Evolutionary conservation across 495 filamentous ascomycete species (phyloP).

Genomic region (Daldinia bambusicola): DNA sequence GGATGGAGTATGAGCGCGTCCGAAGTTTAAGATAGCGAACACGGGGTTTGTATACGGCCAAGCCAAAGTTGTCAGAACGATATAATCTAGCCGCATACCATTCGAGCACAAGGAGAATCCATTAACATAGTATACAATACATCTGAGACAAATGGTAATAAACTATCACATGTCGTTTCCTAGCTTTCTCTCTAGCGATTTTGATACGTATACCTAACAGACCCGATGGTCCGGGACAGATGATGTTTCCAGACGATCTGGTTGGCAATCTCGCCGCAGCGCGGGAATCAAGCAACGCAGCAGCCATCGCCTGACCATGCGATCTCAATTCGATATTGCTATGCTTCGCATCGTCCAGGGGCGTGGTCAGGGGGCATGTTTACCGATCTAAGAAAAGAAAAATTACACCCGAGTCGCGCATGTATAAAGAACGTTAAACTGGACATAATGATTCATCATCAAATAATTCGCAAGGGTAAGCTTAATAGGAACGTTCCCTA

Average conservation of each 20-base stretch:
- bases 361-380: conserved; percentile 6
- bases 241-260: not conserved
- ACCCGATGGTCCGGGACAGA: not conserved
- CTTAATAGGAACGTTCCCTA: not conserved
- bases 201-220: not conserved
- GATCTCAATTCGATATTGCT: not conserved
- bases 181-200: not conserved
- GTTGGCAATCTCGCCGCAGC: not conserved
- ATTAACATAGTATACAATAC: not conserved
- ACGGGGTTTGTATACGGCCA: not conserved
- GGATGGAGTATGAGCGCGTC: not conserved
- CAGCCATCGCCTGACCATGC: not conserved
- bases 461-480: not conserved
- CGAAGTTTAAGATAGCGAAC: not conserved
- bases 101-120: not conserved
- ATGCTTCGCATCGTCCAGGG: conserved; percentile 14
- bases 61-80: not conserved
- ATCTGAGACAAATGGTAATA: not conserved
- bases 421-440: conserved; percentile 1
- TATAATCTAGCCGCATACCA: not conserved
- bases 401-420: not conserved
- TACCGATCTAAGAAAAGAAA: conserved; percentile 6
- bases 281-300: not conserved
- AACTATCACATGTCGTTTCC: not conserved
- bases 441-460: conserved; percentile 36